Evolutionary conservation across 116 monocot genomes (phyloP).

Genomic region (Papilionanthe hybrid): DNA sequence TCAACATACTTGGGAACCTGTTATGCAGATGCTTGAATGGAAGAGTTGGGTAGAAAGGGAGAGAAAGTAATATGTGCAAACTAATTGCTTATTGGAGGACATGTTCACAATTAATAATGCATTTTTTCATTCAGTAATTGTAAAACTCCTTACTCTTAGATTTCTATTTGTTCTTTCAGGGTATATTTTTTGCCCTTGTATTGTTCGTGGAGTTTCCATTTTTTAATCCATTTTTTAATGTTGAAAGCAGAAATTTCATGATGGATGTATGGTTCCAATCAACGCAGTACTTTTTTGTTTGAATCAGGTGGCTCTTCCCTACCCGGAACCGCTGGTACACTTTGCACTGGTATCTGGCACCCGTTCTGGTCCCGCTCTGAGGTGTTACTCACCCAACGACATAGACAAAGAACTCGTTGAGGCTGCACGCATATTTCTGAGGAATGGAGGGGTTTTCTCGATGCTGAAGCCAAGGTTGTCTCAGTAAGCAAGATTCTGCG

Average conservation of each 20-base stretch:
- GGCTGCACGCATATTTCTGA: constrained; percentile 64
- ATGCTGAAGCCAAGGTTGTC: constrained; percentile 51
- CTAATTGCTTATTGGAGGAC: no score
- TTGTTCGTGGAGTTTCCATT: not conserved
- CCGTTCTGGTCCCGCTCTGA: constrained; percentile 74
- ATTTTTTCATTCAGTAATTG: no score
- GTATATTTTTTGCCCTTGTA: not conserved
- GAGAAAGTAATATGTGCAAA: no score
- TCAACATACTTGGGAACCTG: no score
- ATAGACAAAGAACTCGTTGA: constrained; percentile 87
- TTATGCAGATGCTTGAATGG: no score
- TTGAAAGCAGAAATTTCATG: no score
- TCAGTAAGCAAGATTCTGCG: constrained; percentile 63
- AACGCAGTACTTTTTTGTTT: constrained; percentile 3
- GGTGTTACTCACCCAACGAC: constrained; percentile 82
- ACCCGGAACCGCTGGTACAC: constrained; percentile 73
- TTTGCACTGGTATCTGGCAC: constrained; percentile 80
- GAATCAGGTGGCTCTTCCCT: constrained; percentile 64
- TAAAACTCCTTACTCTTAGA: no score
- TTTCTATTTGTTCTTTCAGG: no score
- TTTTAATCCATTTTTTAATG: no score
- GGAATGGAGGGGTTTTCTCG: constrained; percentile 66
- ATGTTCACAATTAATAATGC: no score
- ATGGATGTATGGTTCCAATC: not conserved
- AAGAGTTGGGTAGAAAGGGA: no score